Percentiles rank a stretch among this genome's conserved stretches.
phyloP scores from a whole-genome alignment of 345 rosid genomes.

The Eucalyptus sideroxylon region DNA sequence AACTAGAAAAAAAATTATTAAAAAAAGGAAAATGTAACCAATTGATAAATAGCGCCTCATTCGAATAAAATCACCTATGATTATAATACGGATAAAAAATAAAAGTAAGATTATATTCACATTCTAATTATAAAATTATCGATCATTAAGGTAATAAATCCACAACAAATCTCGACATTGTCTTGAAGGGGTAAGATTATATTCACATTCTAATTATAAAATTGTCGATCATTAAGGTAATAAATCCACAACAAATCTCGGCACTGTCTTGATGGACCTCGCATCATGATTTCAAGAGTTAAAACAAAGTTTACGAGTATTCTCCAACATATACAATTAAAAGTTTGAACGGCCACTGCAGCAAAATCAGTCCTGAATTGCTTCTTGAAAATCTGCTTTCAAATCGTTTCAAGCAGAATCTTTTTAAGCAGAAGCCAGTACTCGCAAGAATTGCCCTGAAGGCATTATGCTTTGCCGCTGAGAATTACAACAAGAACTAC shows the following conservation, averaged over 20 bases:
- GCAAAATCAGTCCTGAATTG: background rate
- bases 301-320: background rate
- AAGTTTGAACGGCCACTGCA: background rate
- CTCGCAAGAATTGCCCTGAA: background rate
- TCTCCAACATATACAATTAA: background rate
- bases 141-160: background rate
- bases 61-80: background rate
- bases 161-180: background rate
- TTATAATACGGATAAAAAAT: background rate
- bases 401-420: background rate
- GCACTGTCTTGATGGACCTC: background rate
- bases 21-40: background rate
- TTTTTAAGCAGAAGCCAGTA: background rate
- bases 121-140: background rate
- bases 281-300: background rate
- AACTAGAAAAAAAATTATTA: background rate
- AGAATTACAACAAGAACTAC: background rate
- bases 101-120: background rate
- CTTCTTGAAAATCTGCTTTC: background rate
- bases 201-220: background rate
- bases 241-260: background rate
- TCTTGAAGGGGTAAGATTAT: background rate
- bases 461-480: background rate
- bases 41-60: background rate
- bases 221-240: background rate